These are phyloP conservation scores for Neopestalotiopsis sp. DNA, from an alignment of 2,329 filamentous ascomycete genomes.

Conservation along the genomic window DNA sequence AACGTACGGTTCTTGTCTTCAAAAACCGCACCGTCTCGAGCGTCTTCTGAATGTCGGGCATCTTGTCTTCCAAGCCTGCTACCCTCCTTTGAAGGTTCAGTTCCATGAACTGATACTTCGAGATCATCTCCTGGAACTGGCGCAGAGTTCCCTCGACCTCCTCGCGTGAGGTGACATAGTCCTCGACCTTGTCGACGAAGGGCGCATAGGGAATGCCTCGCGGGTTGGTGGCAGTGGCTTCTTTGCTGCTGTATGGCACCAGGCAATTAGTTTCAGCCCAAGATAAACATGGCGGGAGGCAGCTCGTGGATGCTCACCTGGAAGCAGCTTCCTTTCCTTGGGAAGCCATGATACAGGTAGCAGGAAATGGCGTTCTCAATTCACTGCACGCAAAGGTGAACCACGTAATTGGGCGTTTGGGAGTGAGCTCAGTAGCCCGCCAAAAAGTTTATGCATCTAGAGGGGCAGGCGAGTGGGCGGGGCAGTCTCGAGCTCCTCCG, in stretches of 20 bases:
- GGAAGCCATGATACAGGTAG: slow-evolving; percentile 25
- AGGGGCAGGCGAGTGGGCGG: slow-evolving; percentile 4
- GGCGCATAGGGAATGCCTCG: slow-evolving; percentile 84
- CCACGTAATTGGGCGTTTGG: slow-evolving; percentile 7
- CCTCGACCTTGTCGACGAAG: slow-evolving; percentile 84
- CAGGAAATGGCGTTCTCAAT: neutral
- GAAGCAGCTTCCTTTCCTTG: slow-evolving; percentile 30
- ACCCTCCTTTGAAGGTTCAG: slow-evolving; percentile 86
- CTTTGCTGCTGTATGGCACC: slow-evolving; percentile 44
- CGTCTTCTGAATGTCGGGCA: slow-evolving; percentile 96
- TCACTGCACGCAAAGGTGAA: slow-evolving; percentile 1
- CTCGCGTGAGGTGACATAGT: slow-evolving; percentile 79
- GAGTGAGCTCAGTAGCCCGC: neutral
- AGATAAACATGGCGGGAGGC: neutral
- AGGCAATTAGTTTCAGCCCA: neutral
- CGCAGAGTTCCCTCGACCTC: slow-evolving; percentile 83
- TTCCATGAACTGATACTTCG: slow-evolving; percentile 99
- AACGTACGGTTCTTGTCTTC: slow-evolving; percentile 71
- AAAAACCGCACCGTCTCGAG: slow-evolving; percentile 89
- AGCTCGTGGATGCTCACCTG: slow-evolving; percentile 22
- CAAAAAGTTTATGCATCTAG: slow-evolving; percentile 16
- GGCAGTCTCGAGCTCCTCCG: neutral
- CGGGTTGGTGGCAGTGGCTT: slow-evolving; percentile 71
- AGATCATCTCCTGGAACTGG: slow-evolving; percentile 93
- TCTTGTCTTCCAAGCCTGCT: slow-evolving; percentile 86